Conservation (phyloP, 331 rosid genomes). For the Prunus yedoensis region DNA sequence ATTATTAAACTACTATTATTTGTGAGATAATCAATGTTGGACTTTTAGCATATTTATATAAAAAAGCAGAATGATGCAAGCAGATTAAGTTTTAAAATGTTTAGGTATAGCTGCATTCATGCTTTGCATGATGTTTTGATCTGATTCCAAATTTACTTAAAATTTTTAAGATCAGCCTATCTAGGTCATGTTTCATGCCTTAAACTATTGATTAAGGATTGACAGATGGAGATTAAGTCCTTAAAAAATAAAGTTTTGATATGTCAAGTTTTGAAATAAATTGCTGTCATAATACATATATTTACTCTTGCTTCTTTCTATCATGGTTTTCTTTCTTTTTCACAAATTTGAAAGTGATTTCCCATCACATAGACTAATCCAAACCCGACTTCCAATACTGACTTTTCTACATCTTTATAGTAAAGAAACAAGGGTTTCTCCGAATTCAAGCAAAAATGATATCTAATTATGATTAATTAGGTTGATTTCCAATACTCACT, state of each 20-base stretch:
- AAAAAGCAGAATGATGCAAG: background rate
- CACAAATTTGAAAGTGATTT: background rate
- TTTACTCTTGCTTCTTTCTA: background rate
- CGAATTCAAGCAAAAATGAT: background rate
- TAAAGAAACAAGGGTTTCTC: background rate
- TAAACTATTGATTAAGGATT: background rate
- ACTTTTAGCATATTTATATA: background rate
- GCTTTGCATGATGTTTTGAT: background rate
- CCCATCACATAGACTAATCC: background rate
- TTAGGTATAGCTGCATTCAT: background rate
- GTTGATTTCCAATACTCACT: too few species aligned
- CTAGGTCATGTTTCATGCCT: background rate
- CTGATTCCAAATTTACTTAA: background rate
- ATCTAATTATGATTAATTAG: background rate
- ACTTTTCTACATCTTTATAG: background rate
- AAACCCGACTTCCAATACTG: background rate
- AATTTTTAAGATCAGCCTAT: background rate
- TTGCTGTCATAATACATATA: too few species aligned
- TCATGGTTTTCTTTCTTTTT: background rate
- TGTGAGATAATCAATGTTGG: conserved; percentile 6
- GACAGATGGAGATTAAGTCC: background rate
- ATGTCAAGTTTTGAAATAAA: too few species aligned
- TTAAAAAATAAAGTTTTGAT: too few species aligned
- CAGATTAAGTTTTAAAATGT: background rate
- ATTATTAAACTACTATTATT: conserved; percentile 17